Evolutionary conservation across 1,139 yeast genomes (phyloP).

Genomic region (Hyphopichia buzzinii): DNA sequence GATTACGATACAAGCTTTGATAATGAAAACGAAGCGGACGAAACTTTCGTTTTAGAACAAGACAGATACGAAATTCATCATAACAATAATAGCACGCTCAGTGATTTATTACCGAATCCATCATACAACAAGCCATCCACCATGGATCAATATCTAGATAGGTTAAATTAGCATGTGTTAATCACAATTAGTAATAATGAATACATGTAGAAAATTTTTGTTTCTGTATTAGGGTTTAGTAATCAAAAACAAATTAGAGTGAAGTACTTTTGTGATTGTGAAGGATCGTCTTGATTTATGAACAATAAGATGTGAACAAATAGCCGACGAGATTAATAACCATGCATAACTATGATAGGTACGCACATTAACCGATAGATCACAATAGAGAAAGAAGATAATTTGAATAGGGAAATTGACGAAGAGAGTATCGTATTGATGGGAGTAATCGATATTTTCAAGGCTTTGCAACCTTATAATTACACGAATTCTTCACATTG

Average conservation of each 20-base stretch:
- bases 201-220: too few relatives aligned
- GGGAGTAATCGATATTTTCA: too few relatives aligned
- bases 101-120: not conserved
- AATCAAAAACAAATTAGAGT: too few relatives aligned
- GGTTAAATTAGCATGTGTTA: slow-evolving; percentile 2
- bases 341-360: not conserved
- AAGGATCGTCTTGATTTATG: too few relatives aligned
- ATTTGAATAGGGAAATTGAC: too few relatives aligned
- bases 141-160: slow-evolving; percentile 4
- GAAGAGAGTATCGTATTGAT: too few relatives aligned
- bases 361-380: not conserved
- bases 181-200: not conserved
- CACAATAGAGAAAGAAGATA: not conserved
- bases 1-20: not conserved
- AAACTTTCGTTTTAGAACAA: slow-evolving; percentile 1
- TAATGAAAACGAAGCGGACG: slow-evolving; percentile 1
- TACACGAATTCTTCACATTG: too few relatives aligned
- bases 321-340: not conserved
- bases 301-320: too few relatives aligned
- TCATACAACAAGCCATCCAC: not conserved
- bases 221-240: too few relatives aligned
- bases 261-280: too few relatives aligned
- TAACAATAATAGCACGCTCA: not conserved
- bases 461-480: too few relatives aligned
- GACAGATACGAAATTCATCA: not conserved